Evolutionary conservation across 1,284 basidiomycete genomes (phyloP), one percentile per base, ranked within the genome.

Genomic region (Trametes versicolor): DNA sequence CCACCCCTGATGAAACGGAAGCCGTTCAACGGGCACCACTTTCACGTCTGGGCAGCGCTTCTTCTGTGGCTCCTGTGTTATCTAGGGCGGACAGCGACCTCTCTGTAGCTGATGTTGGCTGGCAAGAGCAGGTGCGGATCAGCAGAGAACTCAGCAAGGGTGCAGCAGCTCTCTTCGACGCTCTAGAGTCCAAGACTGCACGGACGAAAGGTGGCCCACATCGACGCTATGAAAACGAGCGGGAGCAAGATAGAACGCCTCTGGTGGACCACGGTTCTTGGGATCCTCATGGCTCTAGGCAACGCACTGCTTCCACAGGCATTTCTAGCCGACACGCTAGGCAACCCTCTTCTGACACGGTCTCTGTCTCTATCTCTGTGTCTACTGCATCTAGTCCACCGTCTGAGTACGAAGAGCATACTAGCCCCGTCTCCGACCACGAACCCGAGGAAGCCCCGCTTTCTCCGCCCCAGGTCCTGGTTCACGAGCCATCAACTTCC

Each of bases 111-210:
- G 79, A 80, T 51, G 74, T 76, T 10, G 68, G 76, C 25, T 80
- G 71, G 39, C 73, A 75, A 17, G 62, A 65, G 7, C 64, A 62
- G 15, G 54, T 47, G 7, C 68, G 55, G 25, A 74, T 77, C 39
- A 73, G 73, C 13, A 78, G 81, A 8, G 80, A 80, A 47, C 70
- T 86, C 52, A 87, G 85, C 68, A 72, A 77, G 36, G 84, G 81
- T 10, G 87, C 87, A 0, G 83, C 86, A 64, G 85, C 80, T 37
- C 74, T 89, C 19, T 84, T 90, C 65, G 80, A 79, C 62, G 79
- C 79, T 36, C 66, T 86, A 43, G 78, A 63, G 63, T 68, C 63
- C 45, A 70, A 56, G 34, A 65, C 48, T 36, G 50, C 25, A 10
- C 55, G 47, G 39, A 56, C 57, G 29, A 41, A 27, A 12, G 8